Conservation (phyloP, 179 eudicot genomes). For the Drosera spatulata region DNA sequence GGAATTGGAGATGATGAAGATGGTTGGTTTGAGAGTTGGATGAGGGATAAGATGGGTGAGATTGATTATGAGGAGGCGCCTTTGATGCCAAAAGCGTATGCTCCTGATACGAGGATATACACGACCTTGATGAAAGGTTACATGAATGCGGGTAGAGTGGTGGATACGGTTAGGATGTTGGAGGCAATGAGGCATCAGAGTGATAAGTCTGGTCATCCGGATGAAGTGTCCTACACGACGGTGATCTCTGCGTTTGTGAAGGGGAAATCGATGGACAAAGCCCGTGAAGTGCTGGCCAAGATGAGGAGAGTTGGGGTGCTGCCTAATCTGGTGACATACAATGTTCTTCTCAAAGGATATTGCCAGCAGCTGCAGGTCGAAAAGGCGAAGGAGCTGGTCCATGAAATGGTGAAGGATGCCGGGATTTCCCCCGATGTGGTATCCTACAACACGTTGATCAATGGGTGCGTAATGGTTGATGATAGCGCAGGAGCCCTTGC, state of each 20-base stretch:
- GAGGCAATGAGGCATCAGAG: conserved; percentile 87
- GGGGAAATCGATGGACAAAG: conserved; percentile 74
- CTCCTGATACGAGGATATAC: conserved; percentile 74
- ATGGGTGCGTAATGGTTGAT: conserved; percentile 82
- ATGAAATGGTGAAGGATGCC: conserved; percentile 47
- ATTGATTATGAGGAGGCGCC: conserved; percentile 31
- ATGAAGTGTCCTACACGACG: conserved; percentile 86
- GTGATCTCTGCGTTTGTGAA: conserved; percentile 80
- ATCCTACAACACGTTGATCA: conserved; percentile 81
- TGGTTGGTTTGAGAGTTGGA: conserved; percentile 47
- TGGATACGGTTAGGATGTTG: conserved; percentile 71
- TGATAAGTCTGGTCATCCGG: conserved; percentile 68
- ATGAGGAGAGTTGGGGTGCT: conserved; percentile 60
- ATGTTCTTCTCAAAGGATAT: conserved; percentile 84
- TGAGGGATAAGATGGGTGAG: conserved; percentile 28
- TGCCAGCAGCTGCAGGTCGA: conserved; percentile 85
- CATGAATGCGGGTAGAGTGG: conserved; percentile 75
- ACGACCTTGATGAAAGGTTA: conserved; percentile 97
- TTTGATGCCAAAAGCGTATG: conserved; percentile 38
- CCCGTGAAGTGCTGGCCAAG: conserved; percentile 70
- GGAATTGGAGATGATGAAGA: conserved; percentile 9
- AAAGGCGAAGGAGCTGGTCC: conserved; percentile 57
- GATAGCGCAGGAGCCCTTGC: conserved; percentile 77
- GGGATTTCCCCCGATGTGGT: conserved; percentile 81
- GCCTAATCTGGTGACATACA: conserved; percentile 73